Evolutionary conservation across 331 rosid species (phyloP), one percentile per base, ranked within the genome.

Genomic region (Phaseolus coccineus): DNA sequence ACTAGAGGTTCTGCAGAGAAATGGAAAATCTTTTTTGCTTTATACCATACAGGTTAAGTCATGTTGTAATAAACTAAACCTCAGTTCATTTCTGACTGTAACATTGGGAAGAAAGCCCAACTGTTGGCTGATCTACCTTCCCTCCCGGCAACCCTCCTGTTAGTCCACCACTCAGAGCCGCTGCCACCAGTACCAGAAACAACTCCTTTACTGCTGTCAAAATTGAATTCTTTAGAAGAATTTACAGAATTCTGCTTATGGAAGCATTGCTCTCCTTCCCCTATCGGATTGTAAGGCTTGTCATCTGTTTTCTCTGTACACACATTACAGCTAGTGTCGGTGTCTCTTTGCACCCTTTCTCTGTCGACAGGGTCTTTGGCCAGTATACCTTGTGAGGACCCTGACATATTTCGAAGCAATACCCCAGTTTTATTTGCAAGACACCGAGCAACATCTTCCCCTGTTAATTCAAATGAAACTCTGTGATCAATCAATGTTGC

Each of bases 381-480:
- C 65, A 85, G 73, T 72, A 78, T 75, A 73, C 84, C 92, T 73
- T 83, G 85, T 1, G 92, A 84, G 69, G 90, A 86, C 61, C 88
- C 78, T 28, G 97, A 78, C 84, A 79, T 64, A 37, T 87, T 87
- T 84, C 89, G 76, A 84, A 55, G 74, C 55, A 90, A 81, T 76
- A 69, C 40, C 39, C 81, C 83, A 3, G 96, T 76, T 79, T 93
- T 96, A 73, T 80, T 93, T 50, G 98, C 97, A 72, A 96, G 99
- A 73, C 97, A 93, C 10, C 92, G 89, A 0, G 98, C 97, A 81
- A 96, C 97, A 78, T 91, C 99, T 87, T 93, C 99, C 13, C 97
- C 97, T 4, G 97, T 96, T 77, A 96, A 86, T 80, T 96, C 99
- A 77, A 96, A 96, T 19, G 99, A 96, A 25, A 96, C 98, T 83